A percentile compares a stretch with the other conserved stretches of the same genome.
Conservation (phyloP, 2,329 filamentous ascomycete genomes). For the Pestalotiopsis fici region DNA sequence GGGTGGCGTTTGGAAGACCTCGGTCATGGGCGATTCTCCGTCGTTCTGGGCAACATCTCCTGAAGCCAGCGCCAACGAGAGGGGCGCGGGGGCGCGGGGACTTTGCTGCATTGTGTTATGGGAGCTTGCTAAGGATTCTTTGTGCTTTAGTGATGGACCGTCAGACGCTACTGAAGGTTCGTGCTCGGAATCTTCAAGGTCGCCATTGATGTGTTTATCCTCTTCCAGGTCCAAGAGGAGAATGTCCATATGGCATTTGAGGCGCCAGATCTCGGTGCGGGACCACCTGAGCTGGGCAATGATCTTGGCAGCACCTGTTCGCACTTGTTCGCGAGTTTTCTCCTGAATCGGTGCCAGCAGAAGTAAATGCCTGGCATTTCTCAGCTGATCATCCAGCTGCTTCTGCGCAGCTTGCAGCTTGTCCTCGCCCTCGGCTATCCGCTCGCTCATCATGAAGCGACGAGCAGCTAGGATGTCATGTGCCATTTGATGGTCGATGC, state of each 20-base stretch:
- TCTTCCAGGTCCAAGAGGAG: conserved; percentile 83
- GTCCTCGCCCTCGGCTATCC: conserved; percentile 81
- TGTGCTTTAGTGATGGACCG: conserved; percentile 22
- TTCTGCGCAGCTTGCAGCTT: conserved; percentile 73
- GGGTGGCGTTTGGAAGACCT: conserved; percentile 51
- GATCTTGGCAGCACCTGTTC: conserved; percentile 82
- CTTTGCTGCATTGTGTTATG: conserved; percentile 34
- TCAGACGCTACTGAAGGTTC: conserved; percentile 15
- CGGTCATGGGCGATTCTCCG: conserved; percentile 39
- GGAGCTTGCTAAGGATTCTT: conserved; percentile 36
- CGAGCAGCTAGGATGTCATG: conserved; percentile 84
- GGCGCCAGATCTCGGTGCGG: conserved; percentile 89
- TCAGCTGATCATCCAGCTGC: conserved; percentile 78
- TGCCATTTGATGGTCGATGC: conserved; percentile 79
- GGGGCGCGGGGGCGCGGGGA: conserved; percentile 34
- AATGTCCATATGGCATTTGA: conserved; percentile 89
- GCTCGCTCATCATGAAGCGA: conserved; percentile 78
- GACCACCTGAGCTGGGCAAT: conserved; percentile 91
- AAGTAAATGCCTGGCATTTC: conserved; percentile 88
- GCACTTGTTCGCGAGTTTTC: conserved; percentile 83
- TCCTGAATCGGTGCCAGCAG: conserved; percentile 87
- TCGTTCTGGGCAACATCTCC: conserved; percentile 30
- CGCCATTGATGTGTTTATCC: conserved; percentile 53
- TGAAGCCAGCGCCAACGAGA: conserved; percentile 32
- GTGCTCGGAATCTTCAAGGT: conserved; percentile 24